Evolutionary conservation across 2,329 filamentous ascomycete genomes (phyloP).

Genomic region (Pseudogymnoascus sp.): DNA sequence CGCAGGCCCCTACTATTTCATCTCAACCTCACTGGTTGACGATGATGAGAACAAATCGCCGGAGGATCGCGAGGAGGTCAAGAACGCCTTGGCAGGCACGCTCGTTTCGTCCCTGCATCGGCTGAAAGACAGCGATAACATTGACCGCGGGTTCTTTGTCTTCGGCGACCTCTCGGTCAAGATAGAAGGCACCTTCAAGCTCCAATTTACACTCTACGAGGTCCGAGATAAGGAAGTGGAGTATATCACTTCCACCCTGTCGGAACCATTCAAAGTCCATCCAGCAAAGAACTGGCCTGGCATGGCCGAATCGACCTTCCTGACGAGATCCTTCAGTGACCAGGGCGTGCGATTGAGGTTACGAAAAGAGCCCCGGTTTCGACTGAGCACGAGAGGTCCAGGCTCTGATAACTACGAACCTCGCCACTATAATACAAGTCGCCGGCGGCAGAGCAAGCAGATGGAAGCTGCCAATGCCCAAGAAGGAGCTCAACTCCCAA

Average conservation of each 20-base stretch:
- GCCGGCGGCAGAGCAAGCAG: not conserved
- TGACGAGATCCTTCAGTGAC: slow-evolving; percentile 78
- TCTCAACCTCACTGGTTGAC: slow-evolving; percentile 39
- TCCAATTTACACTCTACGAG: slow-evolving; percentile 75
- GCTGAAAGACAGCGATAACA: slow-evolving; percentile 70
- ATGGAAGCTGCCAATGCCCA: not conserved
- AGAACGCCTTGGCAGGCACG: slow-evolving; percentile 60
- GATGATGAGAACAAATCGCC: slow-evolving; percentile 35
- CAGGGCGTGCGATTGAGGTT: slow-evolving; percentile 78
- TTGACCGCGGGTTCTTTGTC: slow-evolving; percentile 82
- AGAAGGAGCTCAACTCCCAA: not conserved
- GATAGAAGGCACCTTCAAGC: slow-evolving; percentile 62
- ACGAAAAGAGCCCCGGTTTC: slow-evolving; percentile 69
- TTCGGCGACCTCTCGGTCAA: slow-evolving; percentile 82
- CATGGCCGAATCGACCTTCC: slow-evolving; percentile 71
- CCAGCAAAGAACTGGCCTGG: slow-evolving; percentile 67
- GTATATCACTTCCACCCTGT: slow-evolving; percentile 39
- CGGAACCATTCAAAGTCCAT: slow-evolving; percentile 61
- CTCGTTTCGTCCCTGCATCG: slow-evolving; percentile 75
- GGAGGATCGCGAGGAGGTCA: slow-evolving; percentile 29
- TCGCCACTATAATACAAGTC: slow-evolving; percentile 21
- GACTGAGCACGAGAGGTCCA: slow-evolving; percentile 27
- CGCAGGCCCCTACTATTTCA: slow-evolving; percentile 43
- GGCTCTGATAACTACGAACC: slow-evolving; percentile 29
- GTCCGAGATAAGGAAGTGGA: slow-evolving; percentile 40